These are phyloP conservation scores for Fusarium circinatum DNA, from an alignment of 2,329 filamentous ascomycete genomes.

Conservation along the genomic window DNA sequence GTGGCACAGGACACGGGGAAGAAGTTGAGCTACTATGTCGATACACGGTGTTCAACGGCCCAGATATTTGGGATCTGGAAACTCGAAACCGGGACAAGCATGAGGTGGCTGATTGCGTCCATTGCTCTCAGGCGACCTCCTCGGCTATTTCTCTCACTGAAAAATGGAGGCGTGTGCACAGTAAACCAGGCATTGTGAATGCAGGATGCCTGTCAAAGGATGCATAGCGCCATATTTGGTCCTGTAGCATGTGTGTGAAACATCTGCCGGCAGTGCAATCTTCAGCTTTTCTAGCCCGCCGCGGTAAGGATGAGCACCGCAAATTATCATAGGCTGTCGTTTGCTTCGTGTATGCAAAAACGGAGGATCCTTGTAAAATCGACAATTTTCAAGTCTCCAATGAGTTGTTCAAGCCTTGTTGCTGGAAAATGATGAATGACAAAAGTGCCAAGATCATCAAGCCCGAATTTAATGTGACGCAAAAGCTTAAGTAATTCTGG, in stretches of 20 bases:
- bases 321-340: slow-evolving; percentile 10
- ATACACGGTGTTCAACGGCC: neutral
- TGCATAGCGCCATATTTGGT: slow-evolving; percentile 41
- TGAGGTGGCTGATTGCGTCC: neutral
- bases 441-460: slow-evolving; percentile 12
- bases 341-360: slow-evolving; percentile 42
- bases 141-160: neutral
- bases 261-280: slow-evolving; percentile 38
- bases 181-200: slow-evolving; percentile 30
- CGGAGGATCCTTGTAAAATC: slow-evolving; percentile 33
- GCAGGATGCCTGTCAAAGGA: slow-evolving; percentile 29
- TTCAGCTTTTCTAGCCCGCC: slow-evolving; percentile 37
- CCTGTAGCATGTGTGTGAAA: slow-evolving; percentile 38
- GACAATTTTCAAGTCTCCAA: slow-evolving; percentile 26
- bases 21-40: slow-evolving; percentile 16
- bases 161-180: slow-evolving; percentile 28
- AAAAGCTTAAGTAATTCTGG: neutral
- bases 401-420: neutral
- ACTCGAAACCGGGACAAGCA: neutral
- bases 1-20: slow-evolving; percentile 22
- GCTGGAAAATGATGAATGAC: neutral
- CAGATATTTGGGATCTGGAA: neutral
- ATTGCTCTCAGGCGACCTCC: neutral
- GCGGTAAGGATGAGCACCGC: slow-evolving; percentile 27
- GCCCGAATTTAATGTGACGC: neutral